Base-by-base conservation (phyloP, 2,329 filamentous ascomycete species). In the Aureobasidium sp. region DNA sequence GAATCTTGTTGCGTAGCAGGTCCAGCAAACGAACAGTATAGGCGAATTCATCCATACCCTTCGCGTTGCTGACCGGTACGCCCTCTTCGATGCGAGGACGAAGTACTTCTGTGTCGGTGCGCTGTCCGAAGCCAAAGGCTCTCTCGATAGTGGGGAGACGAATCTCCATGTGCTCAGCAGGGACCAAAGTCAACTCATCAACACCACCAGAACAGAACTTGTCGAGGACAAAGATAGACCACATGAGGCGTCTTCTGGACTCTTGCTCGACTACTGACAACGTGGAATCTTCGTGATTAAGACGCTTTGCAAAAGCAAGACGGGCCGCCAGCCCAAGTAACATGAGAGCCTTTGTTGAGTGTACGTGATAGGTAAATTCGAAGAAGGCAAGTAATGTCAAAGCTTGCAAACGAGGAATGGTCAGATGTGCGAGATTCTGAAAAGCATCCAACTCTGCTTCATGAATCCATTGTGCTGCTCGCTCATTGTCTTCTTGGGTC, bases 31-130 rank as follows among this genome's bases (percentile, higher is more conserved):
- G 55, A 9, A 59, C 37, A 8, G 44, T 59, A 11, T 59, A 59
- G 4, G 55, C 55, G 41, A 49, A 59, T 27, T 59, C 55, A 32
- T 59, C 55, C 55, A 59, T 59, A 32, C 55, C 42, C 44, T 59
- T 59, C 2, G 44, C 54, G 37, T 47, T 29, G 25, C 11, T 30
- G 34, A 41, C 21, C 7, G 32, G 32, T 10, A 29, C 15, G 13
- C 44, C 55, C 13, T 59, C 34, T 34, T 44, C 25, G 6, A 36
- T 9, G 2, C 7, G 34, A 11, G 44, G 55, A 32, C 55, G 55
- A 21, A 59, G 44, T 6, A 41, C 27, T 29, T 59, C 41, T 15
- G 55, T 59, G 5, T 59, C 55, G 9, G 42, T 59, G 15, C 44
- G 42, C 34, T 39, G 42, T 13, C 55, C 55, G 16, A 39, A 59